Conservation (phyloP, 148 eudicot genomes). For the Vaccinium vitisidaea region DNA sequence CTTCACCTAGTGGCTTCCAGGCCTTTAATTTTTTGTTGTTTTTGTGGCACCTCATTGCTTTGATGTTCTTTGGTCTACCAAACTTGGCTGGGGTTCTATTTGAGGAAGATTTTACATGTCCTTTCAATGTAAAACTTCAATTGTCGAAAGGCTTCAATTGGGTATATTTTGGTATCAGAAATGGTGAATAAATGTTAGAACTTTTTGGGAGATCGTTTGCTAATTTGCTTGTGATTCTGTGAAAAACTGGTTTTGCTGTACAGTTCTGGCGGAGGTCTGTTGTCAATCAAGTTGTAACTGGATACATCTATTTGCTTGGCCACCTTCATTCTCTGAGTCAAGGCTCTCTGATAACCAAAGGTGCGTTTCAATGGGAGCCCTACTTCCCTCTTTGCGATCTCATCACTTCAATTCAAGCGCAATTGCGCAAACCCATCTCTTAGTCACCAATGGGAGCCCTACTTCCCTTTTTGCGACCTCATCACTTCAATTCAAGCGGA, state of each 20-base stretch:
- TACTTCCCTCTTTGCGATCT: too few species aligned
- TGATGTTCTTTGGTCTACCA: background rate
- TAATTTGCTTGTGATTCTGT: background rate
- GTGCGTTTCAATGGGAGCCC: too few species aligned
- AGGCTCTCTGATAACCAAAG: too few species aligned
- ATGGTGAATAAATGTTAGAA: background rate
- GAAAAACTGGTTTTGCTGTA: background rate
- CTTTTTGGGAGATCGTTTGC: background rate
- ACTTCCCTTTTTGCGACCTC: too few species aligned
- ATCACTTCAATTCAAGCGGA: too few species aligned
- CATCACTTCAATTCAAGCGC: too few species aligned
- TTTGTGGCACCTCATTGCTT: background rate
- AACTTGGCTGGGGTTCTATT: background rate
- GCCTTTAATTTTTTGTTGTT: background rate
- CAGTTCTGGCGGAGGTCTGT: background rate
- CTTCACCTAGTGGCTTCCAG: background rate
- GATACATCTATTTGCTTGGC: background rate
- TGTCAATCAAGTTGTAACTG: background rate
- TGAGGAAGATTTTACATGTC: background rate
- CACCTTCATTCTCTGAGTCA: background rate
- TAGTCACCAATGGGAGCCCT: too few species aligned
- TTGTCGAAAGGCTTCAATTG: background rate
- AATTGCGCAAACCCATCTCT: too few species aligned
- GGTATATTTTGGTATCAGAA: background rate
- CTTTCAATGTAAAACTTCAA: background rate